Conservation (phyloP, 2,329 filamentous ascomycete genomes). For the Ploettnerulaceae sp. region DNA sequence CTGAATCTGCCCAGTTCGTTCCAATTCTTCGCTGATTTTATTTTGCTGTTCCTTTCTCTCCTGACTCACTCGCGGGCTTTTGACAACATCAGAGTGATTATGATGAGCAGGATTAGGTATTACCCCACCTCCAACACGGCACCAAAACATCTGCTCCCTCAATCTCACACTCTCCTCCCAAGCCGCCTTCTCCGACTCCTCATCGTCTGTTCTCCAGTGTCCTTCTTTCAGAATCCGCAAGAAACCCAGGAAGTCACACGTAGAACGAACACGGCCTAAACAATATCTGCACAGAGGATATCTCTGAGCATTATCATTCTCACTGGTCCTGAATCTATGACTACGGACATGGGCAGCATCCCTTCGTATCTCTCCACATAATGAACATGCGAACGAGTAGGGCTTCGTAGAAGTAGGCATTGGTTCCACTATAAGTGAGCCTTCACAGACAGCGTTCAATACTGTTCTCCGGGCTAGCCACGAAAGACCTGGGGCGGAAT, state of each 20-base stretch:
- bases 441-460: constrained; percentile 75
- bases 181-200: constrained; percentile 77
- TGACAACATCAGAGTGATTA: constrained; percentile 18
- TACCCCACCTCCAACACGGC: constrained; percentile 85
- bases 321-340: constrained; percentile 84
- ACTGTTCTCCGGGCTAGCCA: constrained; percentile 90
- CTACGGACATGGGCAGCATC: constrained; percentile 68
- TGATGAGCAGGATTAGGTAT: constrained; percentile 48
- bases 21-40: constrained; percentile 30
- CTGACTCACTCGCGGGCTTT: constrained; percentile 29
- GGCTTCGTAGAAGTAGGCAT: constrained; percentile 56
- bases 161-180: constrained; percentile 94
- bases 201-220: constrained; percentile 78
- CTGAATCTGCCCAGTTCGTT: constrained; percentile 29
- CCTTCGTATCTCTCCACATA: constrained; percentile 81
- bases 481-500: constrained; percentile 83
- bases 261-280: constrained; percentile 73
- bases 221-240: constrained; percentile 88
- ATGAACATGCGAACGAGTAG: constrained; percentile 53
- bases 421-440: constrained; percentile 84
- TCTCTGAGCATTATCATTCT: constrained; percentile 78
- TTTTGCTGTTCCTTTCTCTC: constrained; percentile 29
- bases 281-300: constrained; percentile 92
- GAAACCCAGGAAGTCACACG: constrained; percentile 90
- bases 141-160: constrained; percentile 96